Base-by-base conservation (phyloP, 768 basidiomycete genomes). In the Filobasidium floriforme region DNA sequence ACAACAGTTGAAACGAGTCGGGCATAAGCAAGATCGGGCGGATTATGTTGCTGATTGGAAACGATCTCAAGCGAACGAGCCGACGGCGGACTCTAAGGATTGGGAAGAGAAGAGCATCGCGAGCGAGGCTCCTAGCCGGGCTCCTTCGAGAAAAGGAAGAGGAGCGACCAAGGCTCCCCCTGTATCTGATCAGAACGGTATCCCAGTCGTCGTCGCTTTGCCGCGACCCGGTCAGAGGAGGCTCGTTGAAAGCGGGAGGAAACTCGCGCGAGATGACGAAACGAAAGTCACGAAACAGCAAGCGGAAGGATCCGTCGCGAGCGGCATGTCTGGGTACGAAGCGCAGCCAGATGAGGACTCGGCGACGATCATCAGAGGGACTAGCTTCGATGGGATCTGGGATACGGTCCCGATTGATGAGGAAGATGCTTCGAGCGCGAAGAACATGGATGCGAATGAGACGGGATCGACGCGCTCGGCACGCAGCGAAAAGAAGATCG, bases 1-100 rank as follows among this genome's bases (percentile, higher is more conserved):
- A 15, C 54, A 57, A 28, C 54, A 57, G 24, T 24, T 57, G 24
- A 57, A 57, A 32, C 54, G 54, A 2, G 54, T 57, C 2, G 54
- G 54, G 15, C 54, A 57, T 57, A 57, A 57, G 24, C 54, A 57
- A 57, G 54, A 57, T 57, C 22, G 54, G 24, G 54, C 54, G 29
- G 54, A 57, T 57, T 57, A 57, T 32, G 54, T 57, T 57, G 54
- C 54, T 6, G 54, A 57, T 28, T 57, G 54, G 54, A 57, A 57
- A 57, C 54, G 54, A 57, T 57, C 29, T 26, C 54, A 57, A 57
- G 54, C 54, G 54, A 28, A 22, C 15, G 24, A 57, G 24, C n/a
- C 22, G 22, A 15, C 22, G 2, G 24, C 15, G 5, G 22, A 26
- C 4, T 4, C 22, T 1, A 15, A 24, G 15, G 54, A 57, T 57